Base-by-base conservation (phyloP, 106 monocot species). In the Phalaenopsis aphrodite region DNA sequence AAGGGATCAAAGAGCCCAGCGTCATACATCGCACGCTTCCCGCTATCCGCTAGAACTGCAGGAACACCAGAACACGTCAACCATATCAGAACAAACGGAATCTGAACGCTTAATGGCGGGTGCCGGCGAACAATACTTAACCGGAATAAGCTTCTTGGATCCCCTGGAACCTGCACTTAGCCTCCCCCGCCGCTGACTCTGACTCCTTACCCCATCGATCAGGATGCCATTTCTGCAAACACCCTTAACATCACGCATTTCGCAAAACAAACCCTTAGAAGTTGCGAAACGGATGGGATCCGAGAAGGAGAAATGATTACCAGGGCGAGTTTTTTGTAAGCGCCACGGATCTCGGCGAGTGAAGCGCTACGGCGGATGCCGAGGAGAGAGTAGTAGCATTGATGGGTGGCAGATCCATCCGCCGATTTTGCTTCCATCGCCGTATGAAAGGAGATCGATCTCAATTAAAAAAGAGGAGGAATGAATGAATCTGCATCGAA, bases 111-210 rank as follows among this genome's bases (percentile, higher is more conserved):
- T 21, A 61, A 61, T 3, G 21, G 61, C 5, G 41, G 12, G 2
- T 52, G 2, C 9, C 37, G 9, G 0, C 39, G 30, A 19, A 48
- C 11, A 14, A 49, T 52, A 57, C 81, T 81, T 84, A 30, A 93
- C 96, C 96, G 75, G 96, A 93, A 64, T 96, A 96, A 5, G 96
- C 96, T 56, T 96, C 95, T 74, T 96, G 95, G 45, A 96, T 91
- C 71, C 85, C 82, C 85, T 96, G 95, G 81, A 96, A 96, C 42
- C 91, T 86, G 66, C 86, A 77, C 74, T 93, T 91, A 3, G 93
- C 93, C 66, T 96, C 95, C 6, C 78, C 91, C 14, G 84, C 84
- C 23, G 83, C 83, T 30, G 72, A 79, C 68, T 78, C 36, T 46
- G 93, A 88, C 57, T 96, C 84, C 80, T 79, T 91, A 49, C 88